These are phyloP conservation scores for Echeveria elegans DNA, from an alignment of 164 flowering plant genomes.

Conservation along the genomic window DNA sequence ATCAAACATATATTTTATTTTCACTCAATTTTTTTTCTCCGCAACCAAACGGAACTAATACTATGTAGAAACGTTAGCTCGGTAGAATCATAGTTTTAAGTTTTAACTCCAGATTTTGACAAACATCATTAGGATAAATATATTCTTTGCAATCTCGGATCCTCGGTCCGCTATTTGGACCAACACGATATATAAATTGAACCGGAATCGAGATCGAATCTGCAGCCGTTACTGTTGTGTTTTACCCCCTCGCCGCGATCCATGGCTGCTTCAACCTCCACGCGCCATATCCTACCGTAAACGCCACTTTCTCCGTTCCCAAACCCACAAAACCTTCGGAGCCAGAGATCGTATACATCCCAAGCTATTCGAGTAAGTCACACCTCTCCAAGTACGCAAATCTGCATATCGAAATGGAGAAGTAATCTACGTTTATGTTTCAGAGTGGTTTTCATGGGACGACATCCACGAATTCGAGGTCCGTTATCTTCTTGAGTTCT, in stretches of 20 bases:
- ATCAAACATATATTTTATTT: too few species aligned
- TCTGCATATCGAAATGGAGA: not conserved
- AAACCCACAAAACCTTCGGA: constrained; percentile 14
- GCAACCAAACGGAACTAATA: too few species aligned
- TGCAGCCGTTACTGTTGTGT: not conserved
- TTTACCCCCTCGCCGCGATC: constrained; percentile 2
- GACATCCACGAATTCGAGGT: constrained; percentile 60
- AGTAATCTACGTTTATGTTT: not conserved
- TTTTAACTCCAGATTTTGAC: too few species aligned
- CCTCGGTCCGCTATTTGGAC: too few species aligned
- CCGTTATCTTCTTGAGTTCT: constrained; percentile 73
- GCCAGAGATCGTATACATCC: constrained; percentile 23
- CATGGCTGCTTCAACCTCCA: constrained; percentile 8
- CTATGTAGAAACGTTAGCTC: too few species aligned
- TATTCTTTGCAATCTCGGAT: too few species aligned
- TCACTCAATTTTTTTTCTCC: too few species aligned
- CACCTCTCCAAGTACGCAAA: not conserved
- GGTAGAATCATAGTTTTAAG: too few species aligned
- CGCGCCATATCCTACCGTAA: constrained; percentile 4
- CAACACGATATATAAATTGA: too few species aligned
- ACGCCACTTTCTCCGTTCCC: not conserved
- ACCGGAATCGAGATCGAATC: not conserved
- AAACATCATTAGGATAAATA: too few species aligned
- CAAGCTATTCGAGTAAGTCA: constrained; percentile 53
- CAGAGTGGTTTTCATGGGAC: constrained; percentile 83